Conservation (phyloP, 139 green algal genomes). For the Volvox reticuliferus region DNA sequence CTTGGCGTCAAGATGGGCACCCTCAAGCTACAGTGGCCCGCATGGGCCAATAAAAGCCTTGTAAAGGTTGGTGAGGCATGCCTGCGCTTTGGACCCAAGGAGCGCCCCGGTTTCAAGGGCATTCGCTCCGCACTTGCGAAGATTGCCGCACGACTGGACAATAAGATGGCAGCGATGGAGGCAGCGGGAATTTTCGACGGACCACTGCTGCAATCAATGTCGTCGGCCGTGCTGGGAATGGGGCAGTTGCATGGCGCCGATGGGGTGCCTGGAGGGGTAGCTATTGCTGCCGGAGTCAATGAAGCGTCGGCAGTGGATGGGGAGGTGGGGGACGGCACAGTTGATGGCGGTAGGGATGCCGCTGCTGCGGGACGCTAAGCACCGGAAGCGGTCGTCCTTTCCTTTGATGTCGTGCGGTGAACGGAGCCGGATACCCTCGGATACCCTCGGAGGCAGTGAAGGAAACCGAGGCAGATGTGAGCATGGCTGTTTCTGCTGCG, state of each 20-base stretch:
- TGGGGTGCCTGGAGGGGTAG: not conserved
- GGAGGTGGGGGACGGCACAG: not conserved
- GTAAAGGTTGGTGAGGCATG: slow-evolving; percentile 44
- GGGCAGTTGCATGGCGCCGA: not conserved
- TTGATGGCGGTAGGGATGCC: not conserved
- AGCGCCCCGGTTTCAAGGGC: slow-evolving; percentile 44
- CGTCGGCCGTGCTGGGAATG: not conserved
- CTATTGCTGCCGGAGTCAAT: not conserved
- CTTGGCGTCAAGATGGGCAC: slow-evolving; percentile 52
- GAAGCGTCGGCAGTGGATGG: not conserved
- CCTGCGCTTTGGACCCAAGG: slow-evolving; percentile 45
- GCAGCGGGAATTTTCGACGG: not conserved
- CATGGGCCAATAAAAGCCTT: slow-evolving; percentile 35
- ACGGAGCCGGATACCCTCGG: too few relatives aligned
- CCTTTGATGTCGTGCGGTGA: too few relatives aligned
- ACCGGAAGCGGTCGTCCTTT: too few relatives aligned
- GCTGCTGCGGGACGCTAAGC: too few relatives aligned
- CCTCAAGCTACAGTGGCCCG: slow-evolving; percentile 47
- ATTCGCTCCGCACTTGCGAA: slow-evolving; percentile 33
- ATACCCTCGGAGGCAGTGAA: too few relatives aligned
- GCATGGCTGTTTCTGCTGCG: too few relatives aligned
- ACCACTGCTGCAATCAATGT: not conserved
- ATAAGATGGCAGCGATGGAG: slow-evolving; percentile 35
- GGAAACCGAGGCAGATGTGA: too few relatives aligned
- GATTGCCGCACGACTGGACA: slow-evolving; percentile 3